These are phyloP conservation scores for Yarrowia sp. DNA, from an alignment of 805 yeast species.

Conservation along the genomic window DNA sequence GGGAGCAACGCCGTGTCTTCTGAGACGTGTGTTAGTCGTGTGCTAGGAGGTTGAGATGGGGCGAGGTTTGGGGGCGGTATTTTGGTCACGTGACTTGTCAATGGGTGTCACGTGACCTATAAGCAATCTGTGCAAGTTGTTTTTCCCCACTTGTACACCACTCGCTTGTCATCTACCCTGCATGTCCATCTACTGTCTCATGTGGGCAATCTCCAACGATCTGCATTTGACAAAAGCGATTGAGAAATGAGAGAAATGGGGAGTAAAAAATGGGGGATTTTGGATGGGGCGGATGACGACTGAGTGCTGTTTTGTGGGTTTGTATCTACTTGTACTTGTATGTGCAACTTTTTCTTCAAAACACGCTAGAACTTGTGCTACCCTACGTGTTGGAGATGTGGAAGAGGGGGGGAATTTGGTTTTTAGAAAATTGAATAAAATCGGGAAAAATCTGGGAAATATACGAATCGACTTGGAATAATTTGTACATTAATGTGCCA, in stretches of 20 bases:
- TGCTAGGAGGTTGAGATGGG: neutral
- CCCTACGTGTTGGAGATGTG: neutral
- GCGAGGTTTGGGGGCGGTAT: no score
- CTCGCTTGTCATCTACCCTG: neutral
- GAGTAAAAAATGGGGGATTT: no score
- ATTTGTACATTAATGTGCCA: no score
- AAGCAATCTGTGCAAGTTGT: no score
- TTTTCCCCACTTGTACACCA: no score
- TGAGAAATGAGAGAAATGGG: no score
- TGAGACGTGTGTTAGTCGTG: constrained; percentile 23
- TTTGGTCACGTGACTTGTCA: neutral
- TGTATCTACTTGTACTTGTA: no score
- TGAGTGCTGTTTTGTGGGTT: no score
- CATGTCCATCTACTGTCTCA: constrained; percentile 18
- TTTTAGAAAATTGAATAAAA: neutral
- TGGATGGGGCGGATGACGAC: neutral
- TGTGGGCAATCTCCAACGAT: constrained; percentile 16
- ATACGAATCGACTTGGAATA: no score
- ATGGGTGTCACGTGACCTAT: no score
- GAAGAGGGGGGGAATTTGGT: no score
- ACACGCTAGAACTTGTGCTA: neutral
- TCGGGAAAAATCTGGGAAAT: neutral
- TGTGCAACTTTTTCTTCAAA: neutral
- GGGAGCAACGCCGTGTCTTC: constrained; percentile 13
- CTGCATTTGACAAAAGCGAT: neutral